Conservation (phyloP, 345 rosid species). For the Citrus inodora region DNA sequence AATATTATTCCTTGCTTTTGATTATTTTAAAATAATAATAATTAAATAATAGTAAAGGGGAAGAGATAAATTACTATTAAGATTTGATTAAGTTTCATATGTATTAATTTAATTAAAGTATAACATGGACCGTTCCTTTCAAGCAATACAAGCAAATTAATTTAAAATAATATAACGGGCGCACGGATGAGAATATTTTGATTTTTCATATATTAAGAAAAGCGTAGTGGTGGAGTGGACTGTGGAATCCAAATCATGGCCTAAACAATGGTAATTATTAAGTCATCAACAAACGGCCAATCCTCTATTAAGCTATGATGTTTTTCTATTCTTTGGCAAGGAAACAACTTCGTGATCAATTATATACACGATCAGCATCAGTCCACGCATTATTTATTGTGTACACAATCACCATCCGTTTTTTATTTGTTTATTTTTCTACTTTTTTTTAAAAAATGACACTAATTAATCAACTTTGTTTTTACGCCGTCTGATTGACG, state of each 20-base stretch:
- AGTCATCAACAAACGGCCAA: not conserved
- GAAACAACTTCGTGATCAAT: not conserved
- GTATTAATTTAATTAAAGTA: not conserved
- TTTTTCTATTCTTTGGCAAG: not conserved
- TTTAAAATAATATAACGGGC: slow-evolving; percentile 4
- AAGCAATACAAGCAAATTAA: slow-evolving; percentile 9
- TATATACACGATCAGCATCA: too few relatives aligned
- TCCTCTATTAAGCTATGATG: not conserved
- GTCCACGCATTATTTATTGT: too few relatives aligned
- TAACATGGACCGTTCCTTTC: slow-evolving; percentile 21
- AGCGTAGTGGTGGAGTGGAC: slow-evolving; percentile 29
- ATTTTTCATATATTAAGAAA: slow-evolving; percentile 13
- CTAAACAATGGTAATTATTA: slow-evolving; percentile 16
- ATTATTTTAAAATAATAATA: not conserved
- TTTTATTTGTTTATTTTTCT: too few relatives aligned
- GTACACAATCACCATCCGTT: not conserved
- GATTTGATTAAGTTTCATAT: not conserved
- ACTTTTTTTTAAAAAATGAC: too few relatives aligned
- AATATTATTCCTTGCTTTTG: not conserved
- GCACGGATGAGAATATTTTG: slow-evolving; percentile 27
- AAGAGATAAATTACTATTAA: not conserved
- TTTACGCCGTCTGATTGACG: not conserved
- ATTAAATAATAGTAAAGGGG: not conserved
- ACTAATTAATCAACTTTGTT: not conserved
- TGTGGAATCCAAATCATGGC: slow-evolving; percentile 42